These are phyloP conservation scores for Vitis cinerea DNA, from an alignment of 164 flowering plant species.

Conservation along the genomic window DNA sequence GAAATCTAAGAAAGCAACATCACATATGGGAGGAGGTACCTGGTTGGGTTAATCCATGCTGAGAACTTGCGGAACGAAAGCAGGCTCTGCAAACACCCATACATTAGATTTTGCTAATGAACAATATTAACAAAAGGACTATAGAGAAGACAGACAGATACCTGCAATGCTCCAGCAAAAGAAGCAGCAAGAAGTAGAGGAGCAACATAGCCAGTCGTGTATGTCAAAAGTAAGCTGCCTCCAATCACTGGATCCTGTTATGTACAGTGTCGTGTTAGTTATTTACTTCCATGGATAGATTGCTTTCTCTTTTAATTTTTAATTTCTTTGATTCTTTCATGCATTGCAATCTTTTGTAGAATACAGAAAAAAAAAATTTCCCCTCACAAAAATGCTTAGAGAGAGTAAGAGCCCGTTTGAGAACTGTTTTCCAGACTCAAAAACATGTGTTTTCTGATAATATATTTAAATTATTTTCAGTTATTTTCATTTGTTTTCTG, in stretches of 20 bases:
- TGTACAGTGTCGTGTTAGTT: background rate
- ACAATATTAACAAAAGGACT: background rate
- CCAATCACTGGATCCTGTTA: slow-evolving; percentile 89
- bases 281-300: background rate
- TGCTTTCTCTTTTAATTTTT: too few relatives aligned
- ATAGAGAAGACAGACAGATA: slow-evolving; percentile 11
- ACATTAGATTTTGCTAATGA: background rate
- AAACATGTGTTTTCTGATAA: too few relatives aligned
- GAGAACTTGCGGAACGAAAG: slow-evolving; percentile 93
- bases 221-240: slow-evolving; percentile 90
- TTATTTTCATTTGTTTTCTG: too few relatives aligned
- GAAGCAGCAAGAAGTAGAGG: slow-evolving; percentile 98
- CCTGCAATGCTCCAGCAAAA: slow-evolving; percentile 98
- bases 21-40: slow-evolving; percentile 39
- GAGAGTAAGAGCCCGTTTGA: background rate
- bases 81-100: slow-evolving; percentile 58
- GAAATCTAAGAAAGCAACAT: background rate
- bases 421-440: too few relatives aligned
- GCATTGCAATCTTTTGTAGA: too few relatives aligned
- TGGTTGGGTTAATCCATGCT: slow-evolving; percentile 90
- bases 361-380: too few relatives aligned
- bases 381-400: background rate
- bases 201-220: slow-evolving; percentile 95
- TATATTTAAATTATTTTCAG: too few relatives aligned
- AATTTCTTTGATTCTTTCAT: too few relatives aligned